Conservation (phyloP, 2,329 filamentous ascomycete genomes). For the Knufia petricola region DNA sequence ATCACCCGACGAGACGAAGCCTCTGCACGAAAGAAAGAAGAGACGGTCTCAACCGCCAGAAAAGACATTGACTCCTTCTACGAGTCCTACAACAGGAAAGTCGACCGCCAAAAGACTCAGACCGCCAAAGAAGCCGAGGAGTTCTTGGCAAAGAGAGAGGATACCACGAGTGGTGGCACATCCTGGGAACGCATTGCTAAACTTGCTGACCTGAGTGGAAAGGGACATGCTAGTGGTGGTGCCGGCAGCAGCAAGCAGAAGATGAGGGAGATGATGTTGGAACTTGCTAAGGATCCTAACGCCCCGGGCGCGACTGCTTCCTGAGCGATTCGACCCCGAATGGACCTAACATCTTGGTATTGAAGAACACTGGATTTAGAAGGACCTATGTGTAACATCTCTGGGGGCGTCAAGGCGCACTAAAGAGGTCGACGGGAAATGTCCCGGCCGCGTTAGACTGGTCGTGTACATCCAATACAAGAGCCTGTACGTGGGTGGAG, state of each 20-base stretch:
- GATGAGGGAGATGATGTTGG: conserved; percentile 82
- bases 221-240: conserved; percentile 71
- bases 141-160: conserved; percentile 78
- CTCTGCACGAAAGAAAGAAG: conserved; percentile 69
- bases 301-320: conserved; percentile 50
- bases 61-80: conserved; percentile 98
- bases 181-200: conserved; percentile 99
- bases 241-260: conserved; percentile 89
- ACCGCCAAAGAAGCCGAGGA: conserved; percentile 87
- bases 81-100: conserved; percentile 97
- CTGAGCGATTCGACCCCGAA: conserved; percentile 19
- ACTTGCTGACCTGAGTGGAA: conserved; percentile 92
- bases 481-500: too few species aligned
- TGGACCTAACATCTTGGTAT: neutral
- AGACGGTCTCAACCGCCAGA: conserved; percentile 81
- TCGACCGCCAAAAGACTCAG: conserved; percentile 84
- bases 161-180: conserved; percentile 87
- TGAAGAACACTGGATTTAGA: neutral
- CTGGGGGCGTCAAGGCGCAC: neutral
- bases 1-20: conserved; percentile 77
- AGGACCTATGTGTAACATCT: too few species aligned
- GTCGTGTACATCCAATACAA: too few species aligned
- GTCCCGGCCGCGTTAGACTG: neutral
- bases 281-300: conserved; percentile 87
- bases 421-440: neutral